Evolutionary conservation across 129 eudicot species (phyloP).

Genomic region (Dittrichia graveolens): DNA sequence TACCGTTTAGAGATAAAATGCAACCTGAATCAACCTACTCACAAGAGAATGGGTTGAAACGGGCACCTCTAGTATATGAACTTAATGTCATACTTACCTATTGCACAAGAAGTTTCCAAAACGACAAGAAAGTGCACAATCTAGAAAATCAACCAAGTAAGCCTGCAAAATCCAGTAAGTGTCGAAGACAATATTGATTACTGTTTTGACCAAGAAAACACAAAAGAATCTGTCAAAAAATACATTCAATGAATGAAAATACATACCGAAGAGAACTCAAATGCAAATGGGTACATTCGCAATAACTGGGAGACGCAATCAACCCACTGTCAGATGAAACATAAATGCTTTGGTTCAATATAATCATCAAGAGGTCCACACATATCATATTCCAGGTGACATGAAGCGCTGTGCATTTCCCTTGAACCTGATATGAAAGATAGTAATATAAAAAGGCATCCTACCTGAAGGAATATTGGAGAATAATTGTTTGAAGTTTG

Average conservation of each 20-base stretch:
- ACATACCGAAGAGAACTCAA: conserved; percentile 93
- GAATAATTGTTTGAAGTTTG: conserved; percentile 58
- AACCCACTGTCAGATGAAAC: conserved; percentile 71
- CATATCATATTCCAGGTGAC: neutral
- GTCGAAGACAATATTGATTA: conserved; percentile 14
- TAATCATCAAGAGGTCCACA: neutral
- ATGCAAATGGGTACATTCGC: conserved; percentile 94
- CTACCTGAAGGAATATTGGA: conserved; percentile 92
- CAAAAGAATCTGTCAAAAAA: neutral
- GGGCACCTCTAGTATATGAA: neutral
- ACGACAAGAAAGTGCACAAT: conserved; percentile 83
- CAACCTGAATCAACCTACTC: neutral
- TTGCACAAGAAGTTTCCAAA: conserved; percentile 98
- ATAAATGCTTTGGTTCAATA: conserved; percentile 6
- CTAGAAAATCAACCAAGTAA: conserved; percentile 85
- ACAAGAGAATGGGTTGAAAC: neutral
- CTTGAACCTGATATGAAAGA: neutral
- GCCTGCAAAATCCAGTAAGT: conserved; percentile 51
- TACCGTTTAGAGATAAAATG: neutral
- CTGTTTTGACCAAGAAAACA: neutral
- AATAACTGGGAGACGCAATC: conserved; percentile 90
- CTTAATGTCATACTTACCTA: conserved; percentile 45
- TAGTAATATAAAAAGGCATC: neutral
- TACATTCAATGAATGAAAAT: conserved; percentile 20
- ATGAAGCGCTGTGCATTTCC: neutral